Conservation (phyloP, 768 basidiomycete species). For the Lentinula guzmanii region DNA sequence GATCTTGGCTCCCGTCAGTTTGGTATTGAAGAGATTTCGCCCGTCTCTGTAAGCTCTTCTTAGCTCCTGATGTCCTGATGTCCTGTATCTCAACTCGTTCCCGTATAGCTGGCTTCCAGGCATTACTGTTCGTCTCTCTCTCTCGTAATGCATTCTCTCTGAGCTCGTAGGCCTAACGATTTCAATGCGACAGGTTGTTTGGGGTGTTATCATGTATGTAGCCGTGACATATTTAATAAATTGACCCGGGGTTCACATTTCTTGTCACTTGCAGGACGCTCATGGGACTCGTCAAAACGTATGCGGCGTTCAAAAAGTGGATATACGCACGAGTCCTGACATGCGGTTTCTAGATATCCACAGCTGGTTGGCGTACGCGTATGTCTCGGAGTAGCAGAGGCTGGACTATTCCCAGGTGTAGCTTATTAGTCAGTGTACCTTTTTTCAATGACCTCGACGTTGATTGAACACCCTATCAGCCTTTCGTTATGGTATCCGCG, state of each 20-base stretch:
- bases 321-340: not conserved
- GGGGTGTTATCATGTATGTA: slow-evolving; percentile 70
- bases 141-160: not conserved
- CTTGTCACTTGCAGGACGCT: slow-evolving; percentile 33
- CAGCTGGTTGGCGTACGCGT: slow-evolving; percentile 54
- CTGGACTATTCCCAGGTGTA: slow-evolving; percentile 69
- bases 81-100: not conserved
- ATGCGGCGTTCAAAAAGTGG: not conserved
- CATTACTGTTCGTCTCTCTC: slow-evolving; percentile 41
- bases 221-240: slow-evolving; percentile 9
- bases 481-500: slow-evolving; percentile 68
- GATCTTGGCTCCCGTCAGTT: not conserved
- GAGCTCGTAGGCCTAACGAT: not conserved
- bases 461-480: slow-evolving; percentile 21
- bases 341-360: slow-evolving; percentile 38
- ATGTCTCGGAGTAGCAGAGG: slow-evolving; percentile 61
- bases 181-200: slow-evolving; percentile 35
- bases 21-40: slow-evolving; percentile 53
- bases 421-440: slow-evolving; percentile 53
- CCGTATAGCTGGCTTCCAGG: slow-evolving; percentile 52
- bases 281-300: slow-evolving; percentile 69
- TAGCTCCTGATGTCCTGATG: not conserved
- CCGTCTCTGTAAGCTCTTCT: slow-evolving; percentile 47
- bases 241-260: not conserved
- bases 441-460: not conserved